phyloP scores from a whole-genome alignment of 2,329 filamentous ascomycete genomes.

The Cephalotrichum gorgonifer region DNA sequence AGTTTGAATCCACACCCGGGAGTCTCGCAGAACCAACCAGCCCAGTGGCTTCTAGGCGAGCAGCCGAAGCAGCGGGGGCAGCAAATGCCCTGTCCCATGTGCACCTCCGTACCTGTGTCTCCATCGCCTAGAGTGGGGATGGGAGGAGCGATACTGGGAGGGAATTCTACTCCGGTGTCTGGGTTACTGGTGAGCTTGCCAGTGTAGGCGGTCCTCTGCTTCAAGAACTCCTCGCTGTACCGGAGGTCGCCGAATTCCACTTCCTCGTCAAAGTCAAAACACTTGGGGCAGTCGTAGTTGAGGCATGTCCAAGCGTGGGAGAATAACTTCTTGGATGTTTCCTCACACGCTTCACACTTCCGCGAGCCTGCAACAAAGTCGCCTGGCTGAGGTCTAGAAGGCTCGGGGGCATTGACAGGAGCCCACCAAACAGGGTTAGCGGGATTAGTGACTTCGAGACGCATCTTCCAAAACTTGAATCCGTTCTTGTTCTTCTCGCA shows the following conservation, averaged over 20 bases:
- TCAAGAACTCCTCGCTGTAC: conserved; percentile 49
- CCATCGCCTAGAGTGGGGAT: conserved; percentile 24
- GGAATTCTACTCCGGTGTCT: background rate
- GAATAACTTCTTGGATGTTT: conserved; percentile 25
- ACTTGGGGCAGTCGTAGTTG: conserved; percentile 10
- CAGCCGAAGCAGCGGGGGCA: conserved; percentile 56
- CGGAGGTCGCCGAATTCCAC: conserved; percentile 20
- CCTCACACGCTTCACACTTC: conserved; percentile 29
- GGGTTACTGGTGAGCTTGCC: background rate
- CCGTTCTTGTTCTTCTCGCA: conserved; percentile 38
- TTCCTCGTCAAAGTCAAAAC: conserved; percentile 22
- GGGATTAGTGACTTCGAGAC: conserved; percentile 54
- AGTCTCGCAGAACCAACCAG: conserved; percentile 49
- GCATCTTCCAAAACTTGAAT: conserved; percentile 37
- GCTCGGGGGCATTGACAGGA: conserved; percentile 18
- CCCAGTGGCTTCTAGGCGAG: conserved; percentile 49
- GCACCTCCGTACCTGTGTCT: conserved; percentile 32
- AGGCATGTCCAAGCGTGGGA: conserved; percentile 18
- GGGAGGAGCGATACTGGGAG: conserved; percentile 19
- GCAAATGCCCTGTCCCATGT: conserved; percentile 52
- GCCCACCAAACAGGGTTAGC: conserved; percentile 42
- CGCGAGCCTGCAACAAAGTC: conserved; percentile 12
- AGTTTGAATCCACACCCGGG: conserved; percentile 36
- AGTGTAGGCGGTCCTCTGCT: conserved; percentile 34
- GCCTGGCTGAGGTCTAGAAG: conserved; percentile 18